Conservation (phyloP, 2,329 filamentous ascomycete genomes). For the Verticillium dahliae region DNA sequence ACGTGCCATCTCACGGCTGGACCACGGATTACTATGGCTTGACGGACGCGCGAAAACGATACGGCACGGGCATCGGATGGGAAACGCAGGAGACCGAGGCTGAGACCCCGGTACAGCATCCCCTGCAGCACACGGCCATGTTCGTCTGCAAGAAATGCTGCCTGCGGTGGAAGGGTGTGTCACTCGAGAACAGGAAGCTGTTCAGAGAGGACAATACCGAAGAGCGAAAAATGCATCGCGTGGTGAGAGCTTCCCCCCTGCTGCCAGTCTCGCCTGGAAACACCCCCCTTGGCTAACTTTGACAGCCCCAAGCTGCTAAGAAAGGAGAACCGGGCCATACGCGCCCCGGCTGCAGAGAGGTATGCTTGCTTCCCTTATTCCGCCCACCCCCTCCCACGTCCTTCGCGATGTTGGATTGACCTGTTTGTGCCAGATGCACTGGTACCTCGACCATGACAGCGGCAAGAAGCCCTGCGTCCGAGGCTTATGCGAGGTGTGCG, state of each 20-base stretch:
- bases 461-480: slow-evolving; percentile 9
- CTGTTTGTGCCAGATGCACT: background rate
- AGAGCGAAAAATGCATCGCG: background rate
- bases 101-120: slow-evolving; percentile 1
- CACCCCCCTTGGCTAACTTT: background rate
- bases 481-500: slow-evolving; percentile 4
- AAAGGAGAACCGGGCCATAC: background rate
- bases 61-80: slow-evolving; percentile 9
- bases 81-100: slow-evolving; percentile 9
- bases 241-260: background rate
- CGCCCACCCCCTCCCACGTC: background rate
- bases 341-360: background rate
- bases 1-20: slow-evolving; percentile 5
- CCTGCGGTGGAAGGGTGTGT: slow-evolving; percentile 8
- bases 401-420: background rate
- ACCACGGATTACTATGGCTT: slow-evolving; percentile 8
- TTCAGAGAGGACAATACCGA: background rate
- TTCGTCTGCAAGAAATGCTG: slow-evolving; percentile 7
- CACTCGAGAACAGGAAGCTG: background rate
- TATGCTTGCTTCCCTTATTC: background rate
- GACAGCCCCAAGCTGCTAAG: background rate
- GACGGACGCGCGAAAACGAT: background rate
- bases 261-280: too few relatives aligned
- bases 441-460: slow-evolving; percentile 10
- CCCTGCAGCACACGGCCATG: slow-evolving; percentile 5